Conservation (phyloP, 306 rosid species). For the cucumber (Cucumis sativus) region Cucumber_9930_V3 NC_026659.2:16620001-16620500, state of each 20-base stretch:
- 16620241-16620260: background rate
- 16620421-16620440: constrained; percentile 60
- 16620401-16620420: constrained; percentile 68
- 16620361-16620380: constrained; percentile 69
- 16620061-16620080: background rate
- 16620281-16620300: constrained; percentile 4
- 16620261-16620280: background rate
- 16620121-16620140: background rate
- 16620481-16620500: constrained; percentile 93
- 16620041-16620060: background rate
- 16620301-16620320: constrained; percentile 3
- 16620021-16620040: too few relatives aligned
- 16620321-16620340: background rate
- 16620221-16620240: background rate
- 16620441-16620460: constrained; percentile 78
- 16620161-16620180: background rate
- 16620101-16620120: background rate
- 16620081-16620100: background rate
- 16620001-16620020: too few relatives aligned
- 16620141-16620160: background rate
- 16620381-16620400: constrained; percentile 89
- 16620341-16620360: constrained; percentile 56
- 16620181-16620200: background rate
- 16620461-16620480: constrained; percentile 86
- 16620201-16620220: background rate